A percentile compares a stretch with the other conserved stretches of the same genome.
phyloP scores from a whole-genome alignment of 495 filamentous ascomycete genomes.

The Patellaria atrata region DNA sequence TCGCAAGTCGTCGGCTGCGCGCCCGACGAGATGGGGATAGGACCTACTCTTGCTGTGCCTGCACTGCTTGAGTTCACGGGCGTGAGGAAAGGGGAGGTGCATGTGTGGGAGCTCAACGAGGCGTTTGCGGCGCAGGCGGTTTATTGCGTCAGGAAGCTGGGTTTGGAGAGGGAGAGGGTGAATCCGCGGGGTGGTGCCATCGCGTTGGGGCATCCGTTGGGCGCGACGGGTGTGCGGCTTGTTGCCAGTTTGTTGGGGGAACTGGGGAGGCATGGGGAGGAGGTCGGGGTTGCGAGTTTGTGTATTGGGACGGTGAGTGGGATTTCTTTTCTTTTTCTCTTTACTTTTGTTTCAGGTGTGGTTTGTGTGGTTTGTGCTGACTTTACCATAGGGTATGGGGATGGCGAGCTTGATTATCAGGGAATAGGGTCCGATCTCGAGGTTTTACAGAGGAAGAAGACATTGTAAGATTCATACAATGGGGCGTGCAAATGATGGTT shows the following conservation, averaged over 20 bases:
- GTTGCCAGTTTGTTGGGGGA: constrained; percentile 27
- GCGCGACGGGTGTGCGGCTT: constrained; percentile 27
- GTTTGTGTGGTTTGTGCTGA: too few species aligned
- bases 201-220: constrained; percentile 30
- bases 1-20: constrained; percentile 58
- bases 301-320: constrained; percentile 35
- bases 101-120: constrained; percentile 95
- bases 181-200: constrained; percentile 56
- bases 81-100: constrained; percentile 50
- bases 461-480: neutral
- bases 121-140: constrained; percentile 84
- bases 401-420: constrained; percentile 33
- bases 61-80: constrained; percentile 55
- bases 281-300: constrained; percentile 29
- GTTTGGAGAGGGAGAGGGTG: constrained; percentile 45
- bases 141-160: constrained; percentile 62
- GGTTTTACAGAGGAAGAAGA: neutral
- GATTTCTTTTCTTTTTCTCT: too few species aligned
- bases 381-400: too few species aligned
- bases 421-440: constrained; percentile 19
- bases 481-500: too few species aligned
- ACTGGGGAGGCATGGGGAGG: constrained; percentile 25
- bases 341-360: too few species aligned
- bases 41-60: constrained; percentile 74
- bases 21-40: constrained; percentile 90